Base-by-base conservation (phyloP, 2,329 filamentous ascomycete species). In the Clarireedia paspali region DNA sequence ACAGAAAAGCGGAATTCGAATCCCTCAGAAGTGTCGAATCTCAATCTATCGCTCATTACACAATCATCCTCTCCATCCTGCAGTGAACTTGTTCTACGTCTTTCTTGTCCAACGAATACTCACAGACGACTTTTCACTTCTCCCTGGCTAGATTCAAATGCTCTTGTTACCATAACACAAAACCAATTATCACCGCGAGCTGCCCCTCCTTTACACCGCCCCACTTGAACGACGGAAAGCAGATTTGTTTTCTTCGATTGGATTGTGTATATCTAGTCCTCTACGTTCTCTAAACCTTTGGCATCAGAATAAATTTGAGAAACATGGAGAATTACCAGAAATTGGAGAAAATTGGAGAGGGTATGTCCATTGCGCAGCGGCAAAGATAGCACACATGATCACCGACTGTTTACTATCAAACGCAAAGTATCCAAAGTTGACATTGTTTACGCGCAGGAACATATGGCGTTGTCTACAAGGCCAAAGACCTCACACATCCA, bases 401-500 rank as follows among this genome's bases (percentile, higher is more conserved):
- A 9, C 42, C 15, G 20, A 30, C 36, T 56, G 47, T 50, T n/a
- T 52, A 36, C 30, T 36, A 38, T 38, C 40, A 20, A 26, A 51
- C 49, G 20, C 46, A 14, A 40, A n/a, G 48, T 20, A 27, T 49
- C 50, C 50, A 5, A 56, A 59, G 56, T 61, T 65, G 40, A 66
- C 46, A 42, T 39, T 46, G 55, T 61, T 50, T 50, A 48, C 60
- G 42, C 60, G 60, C 60, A 95, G 91, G 91, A 67, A 96, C 91
- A 15, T 96, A 96, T 70, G 91, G 91, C 72, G 91, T 96, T 60
- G 91, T 96, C 61, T 96, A 96, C 82, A 95, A 95, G 74, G 91
- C 91, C 58, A 84, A 87, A 63, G 91, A 96, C 72, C 85, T 96
- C 59, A 82, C 82, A 63, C 86, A 91, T 68, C 80, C 81, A 63